These are phyloP conservation scores for Rhododendron ovatum DNA, from an alignment of 148 eudicot species.

Conservation along the genomic window DNA sequence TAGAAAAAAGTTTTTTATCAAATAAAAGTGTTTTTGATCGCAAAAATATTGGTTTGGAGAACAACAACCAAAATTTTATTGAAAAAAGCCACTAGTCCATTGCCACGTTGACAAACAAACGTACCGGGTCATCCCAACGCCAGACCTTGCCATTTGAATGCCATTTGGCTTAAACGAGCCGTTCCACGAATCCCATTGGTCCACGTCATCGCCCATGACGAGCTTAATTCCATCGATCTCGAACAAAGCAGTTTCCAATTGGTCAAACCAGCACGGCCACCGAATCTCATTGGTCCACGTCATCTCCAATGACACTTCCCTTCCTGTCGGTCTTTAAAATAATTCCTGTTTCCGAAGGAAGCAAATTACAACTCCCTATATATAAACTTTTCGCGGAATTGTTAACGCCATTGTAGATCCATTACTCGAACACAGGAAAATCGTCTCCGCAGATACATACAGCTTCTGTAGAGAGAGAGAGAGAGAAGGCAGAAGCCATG, in stretches of 20 bases:
- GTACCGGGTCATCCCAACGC: neutral
- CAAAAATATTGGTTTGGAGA: no score
- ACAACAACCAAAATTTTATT: no score
- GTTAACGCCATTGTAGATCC: neutral
- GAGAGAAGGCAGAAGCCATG: slow-evolving; percentile 11
- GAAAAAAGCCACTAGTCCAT: neutral
- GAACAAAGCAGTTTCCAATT: neutral
- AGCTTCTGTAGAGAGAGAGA: neutral
- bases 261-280: neutral
- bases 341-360: neutral
- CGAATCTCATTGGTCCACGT: neutral
- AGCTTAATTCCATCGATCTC: neutral
- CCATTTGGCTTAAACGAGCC: neutral
- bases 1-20: no score
- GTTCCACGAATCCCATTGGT: neutral
- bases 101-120: neutral
- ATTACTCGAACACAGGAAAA: neutral
- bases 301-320: neutral
- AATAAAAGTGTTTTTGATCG: no score
- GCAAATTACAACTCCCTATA: neutral
- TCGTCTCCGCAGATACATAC: neutral
- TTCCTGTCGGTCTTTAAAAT: neutral
- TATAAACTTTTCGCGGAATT: neutral
- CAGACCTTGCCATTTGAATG: no score
- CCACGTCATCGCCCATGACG: neutral